These are phyloP conservation scores for Solanum chiquidenum DNA, from an alignment of 257 asterid genomes.

Conservation along the genomic window DNA sequence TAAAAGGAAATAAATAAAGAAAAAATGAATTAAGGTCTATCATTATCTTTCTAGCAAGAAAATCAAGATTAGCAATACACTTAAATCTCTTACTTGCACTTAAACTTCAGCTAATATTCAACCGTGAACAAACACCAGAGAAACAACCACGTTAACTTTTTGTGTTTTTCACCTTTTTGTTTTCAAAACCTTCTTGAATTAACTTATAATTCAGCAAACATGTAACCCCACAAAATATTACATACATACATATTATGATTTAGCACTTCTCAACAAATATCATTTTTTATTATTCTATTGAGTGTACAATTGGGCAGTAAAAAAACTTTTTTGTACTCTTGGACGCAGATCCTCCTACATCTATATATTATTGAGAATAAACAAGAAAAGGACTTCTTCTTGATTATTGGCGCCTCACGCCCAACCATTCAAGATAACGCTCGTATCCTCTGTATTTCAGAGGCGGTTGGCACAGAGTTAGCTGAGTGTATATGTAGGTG, in stretches of 20 bases:
- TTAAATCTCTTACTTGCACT: neutral
- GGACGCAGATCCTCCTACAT: neutral
- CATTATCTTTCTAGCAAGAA: neutral
- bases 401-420: neutral
- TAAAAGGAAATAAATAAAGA: neutral
- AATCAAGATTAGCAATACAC: neutral
- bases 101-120: neutral
- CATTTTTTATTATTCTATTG: neutral
- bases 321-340: neutral
- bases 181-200: neutral
- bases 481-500: neutral
- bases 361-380: neutral
- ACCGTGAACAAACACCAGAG: neutral
- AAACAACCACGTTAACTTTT: neutral
- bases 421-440: neutral
- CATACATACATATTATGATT: neutral
- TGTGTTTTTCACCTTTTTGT: neutral
- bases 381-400: neutral
- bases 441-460: neutral
- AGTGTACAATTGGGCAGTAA: neutral
- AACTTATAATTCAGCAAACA: neutral
- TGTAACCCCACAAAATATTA: neutral
- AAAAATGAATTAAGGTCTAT: neutral
- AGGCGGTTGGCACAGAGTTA: neutral
- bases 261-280: neutral